Evolutionary conservation across 2,329 filamentous ascomycete species (phyloP).

Genomic region (Colletotrichum sp.): DNA sequence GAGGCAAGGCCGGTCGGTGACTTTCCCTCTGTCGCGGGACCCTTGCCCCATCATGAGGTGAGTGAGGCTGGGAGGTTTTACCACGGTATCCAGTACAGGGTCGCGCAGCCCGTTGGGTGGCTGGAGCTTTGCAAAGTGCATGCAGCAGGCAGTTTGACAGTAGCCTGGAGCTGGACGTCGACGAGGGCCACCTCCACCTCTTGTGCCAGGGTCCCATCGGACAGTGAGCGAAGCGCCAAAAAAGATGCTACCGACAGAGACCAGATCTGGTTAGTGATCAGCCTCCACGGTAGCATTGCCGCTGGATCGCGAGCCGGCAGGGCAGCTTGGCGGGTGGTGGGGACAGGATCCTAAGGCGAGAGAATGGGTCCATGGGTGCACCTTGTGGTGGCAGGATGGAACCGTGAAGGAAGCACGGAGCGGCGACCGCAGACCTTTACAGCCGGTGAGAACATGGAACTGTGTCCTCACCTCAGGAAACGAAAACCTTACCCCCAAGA

Average conservation of each 20-base stretch:
- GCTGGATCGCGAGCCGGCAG: conserved; percentile 9
- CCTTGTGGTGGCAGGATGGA: conserved; percentile 6
- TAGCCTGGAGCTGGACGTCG: not conserved
- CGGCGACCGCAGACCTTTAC: not conserved
- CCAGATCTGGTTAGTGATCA: conserved; percentile 17
- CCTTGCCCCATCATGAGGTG: not conserved
- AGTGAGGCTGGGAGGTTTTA: conserved; percentile 7
- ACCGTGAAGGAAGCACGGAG: not conserved
- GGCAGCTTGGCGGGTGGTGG: conserved; percentile 16
- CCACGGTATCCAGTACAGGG: not conserved
- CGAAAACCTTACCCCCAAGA: not conserved
- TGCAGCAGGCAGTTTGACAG: not conserved
- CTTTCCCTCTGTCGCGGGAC: not conserved
- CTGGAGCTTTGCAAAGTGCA: not conserved
- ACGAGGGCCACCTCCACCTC: conserved; percentile 3
- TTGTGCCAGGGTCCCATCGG: not conserved
- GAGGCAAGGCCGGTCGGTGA: not conserved
- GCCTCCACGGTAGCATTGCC: conserved; percentile 13
- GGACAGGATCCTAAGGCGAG: not conserved
- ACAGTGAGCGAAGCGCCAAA: not conserved
- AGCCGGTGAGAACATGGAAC: not conserved
- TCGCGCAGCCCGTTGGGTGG: not conserved
- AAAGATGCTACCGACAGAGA: not conserved
- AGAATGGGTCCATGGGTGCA: not conserved
- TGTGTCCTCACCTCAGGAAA: conserved; percentile 5